phyloP scores from a whole-genome alignment of 352 stramenopile genomes.

The Elongisporangium anandrum region DNA sequence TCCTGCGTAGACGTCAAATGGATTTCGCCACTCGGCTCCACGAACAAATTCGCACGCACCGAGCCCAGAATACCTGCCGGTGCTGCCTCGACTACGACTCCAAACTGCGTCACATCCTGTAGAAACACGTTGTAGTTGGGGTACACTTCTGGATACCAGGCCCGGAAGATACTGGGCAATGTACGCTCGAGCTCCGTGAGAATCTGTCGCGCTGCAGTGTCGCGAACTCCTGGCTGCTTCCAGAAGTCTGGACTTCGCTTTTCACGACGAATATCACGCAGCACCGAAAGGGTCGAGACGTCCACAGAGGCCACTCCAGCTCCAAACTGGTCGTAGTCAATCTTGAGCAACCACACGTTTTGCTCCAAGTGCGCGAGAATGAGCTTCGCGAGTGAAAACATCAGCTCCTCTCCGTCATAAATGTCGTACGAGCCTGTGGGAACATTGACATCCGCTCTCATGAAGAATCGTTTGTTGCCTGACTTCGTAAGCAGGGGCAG shows the following conservation, averaged over 20 bases:
- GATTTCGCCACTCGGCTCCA: conserved; percentile 63
- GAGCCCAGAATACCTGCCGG: conserved; percentile 33
- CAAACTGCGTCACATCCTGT: conserved; percentile 52
- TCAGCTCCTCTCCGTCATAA: conserved; percentile 86
- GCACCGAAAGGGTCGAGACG: conserved; percentile 41
- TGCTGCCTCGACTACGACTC: conserved; percentile 78
- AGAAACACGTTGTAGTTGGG: conserved; percentile 58
- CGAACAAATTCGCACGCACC: conserved; percentile 74
- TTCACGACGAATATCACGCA: conserved; percentile 63
- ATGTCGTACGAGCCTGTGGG: conserved; percentile 85
- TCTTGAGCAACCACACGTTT: conserved; percentile 68
- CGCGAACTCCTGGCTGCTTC: conserved; percentile 55
- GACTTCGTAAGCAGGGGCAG: conserved; percentile 71
- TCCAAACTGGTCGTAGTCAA: conserved; percentile 76
- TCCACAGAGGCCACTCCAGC: conserved; percentile 66
- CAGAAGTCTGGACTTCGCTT: conserved; percentile 64
- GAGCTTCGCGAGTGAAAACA: conserved; percentile 81
- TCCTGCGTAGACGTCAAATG: conserved; percentile 73
- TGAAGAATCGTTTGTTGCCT: conserved; percentile 76
- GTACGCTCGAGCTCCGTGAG: conserved; percentile 52
- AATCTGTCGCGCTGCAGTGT: conserved; percentile 49
- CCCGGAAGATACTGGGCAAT: conserved; percentile 16
- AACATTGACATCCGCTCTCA: conserved; percentile 83
- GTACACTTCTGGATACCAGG: conserved; percentile 44
- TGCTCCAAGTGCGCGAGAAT: conserved; percentile 82